Evolutionary conservation across 352 stramenopile species (phyloP).

Genomic region (Pythium biforme): DNA sequence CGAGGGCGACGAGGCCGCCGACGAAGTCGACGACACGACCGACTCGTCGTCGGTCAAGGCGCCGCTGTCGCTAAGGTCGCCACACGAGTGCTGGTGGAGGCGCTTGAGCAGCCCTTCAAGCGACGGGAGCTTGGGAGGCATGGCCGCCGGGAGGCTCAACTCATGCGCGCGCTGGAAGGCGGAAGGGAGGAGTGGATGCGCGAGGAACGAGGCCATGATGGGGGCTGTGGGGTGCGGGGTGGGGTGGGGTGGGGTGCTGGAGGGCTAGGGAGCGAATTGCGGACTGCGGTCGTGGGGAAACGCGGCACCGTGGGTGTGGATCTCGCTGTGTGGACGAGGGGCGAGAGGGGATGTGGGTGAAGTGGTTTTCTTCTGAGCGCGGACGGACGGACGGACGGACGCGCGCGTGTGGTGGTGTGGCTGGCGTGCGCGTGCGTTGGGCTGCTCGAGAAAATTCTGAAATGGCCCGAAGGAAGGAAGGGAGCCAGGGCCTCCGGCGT

Average conservation of each 20-base stretch:
- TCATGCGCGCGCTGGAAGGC: neutral
- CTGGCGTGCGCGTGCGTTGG: constrained; percentile 5
- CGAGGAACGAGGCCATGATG: constrained; percentile 13
- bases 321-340: constrained; percentile 1
- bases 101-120: constrained; percentile 66
- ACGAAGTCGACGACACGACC: constrained; percentile 10
- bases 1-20: constrained; percentile 4
- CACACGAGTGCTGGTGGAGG: constrained; percentile 37
- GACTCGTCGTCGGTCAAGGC: constrained; percentile 27
- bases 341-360: neutral
- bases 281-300: neutral
- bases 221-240: neutral
- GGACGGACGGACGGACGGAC: neutral
- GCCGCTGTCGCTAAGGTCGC: neutral
- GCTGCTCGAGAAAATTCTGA: constrained; percentile 28
- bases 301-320: neutral
- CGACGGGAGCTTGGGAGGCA: constrained; percentile 53
- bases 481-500: neutral
- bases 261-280: neutral
- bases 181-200: constrained; percentile 15
- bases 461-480: constrained; percentile 14
- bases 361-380: neutral
- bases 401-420: neutral
- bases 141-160: constrained; percentile 10
- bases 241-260: neutral